Conservation (phyloP, 2,329 filamentous ascomycete species). For the Apiospora kogelbergensis region DNA sequence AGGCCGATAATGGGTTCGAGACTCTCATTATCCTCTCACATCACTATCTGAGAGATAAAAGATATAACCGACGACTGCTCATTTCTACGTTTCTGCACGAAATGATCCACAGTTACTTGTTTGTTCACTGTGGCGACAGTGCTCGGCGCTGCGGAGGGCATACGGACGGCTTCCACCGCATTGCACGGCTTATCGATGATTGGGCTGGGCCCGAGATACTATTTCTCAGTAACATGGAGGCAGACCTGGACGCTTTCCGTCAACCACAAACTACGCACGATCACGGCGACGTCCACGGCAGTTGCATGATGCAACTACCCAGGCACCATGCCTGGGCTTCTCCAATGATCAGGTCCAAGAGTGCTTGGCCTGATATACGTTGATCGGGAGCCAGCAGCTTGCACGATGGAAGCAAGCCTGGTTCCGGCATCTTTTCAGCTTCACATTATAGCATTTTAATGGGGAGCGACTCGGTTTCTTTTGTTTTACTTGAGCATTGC, state of each 20-base stretch:
- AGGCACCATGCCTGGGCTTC: not conserved
- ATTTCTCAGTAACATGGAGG: constrained; percentile 59
- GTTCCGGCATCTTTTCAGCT: not conserved
- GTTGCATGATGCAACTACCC: not conserved
- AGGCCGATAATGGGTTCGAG: constrained; percentile 50
- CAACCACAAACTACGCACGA: not conserved
- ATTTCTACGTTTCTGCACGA: constrained; percentile 67
- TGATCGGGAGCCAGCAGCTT: not conserved
- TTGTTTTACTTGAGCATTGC: not conserved
- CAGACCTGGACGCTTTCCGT: constrained; percentile 56
- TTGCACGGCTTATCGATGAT: constrained; percentile 59
- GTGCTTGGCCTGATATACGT: not conserved
- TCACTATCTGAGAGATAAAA: constrained; percentile 54
- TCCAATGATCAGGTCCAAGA: not conserved
- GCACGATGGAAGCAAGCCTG: not conserved
- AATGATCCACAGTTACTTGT: constrained; percentile 66
- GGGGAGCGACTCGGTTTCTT: not conserved
- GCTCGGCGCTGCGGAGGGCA: constrained; percentile 58
- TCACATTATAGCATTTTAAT: not conserved
- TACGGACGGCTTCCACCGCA: constrained; percentile 58
- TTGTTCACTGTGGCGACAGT: constrained; percentile 60
- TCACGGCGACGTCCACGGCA: not conserved
- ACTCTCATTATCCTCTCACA: constrained; percentile 62
- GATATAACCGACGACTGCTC: constrained; percentile 59
- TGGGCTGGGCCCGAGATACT: constrained; percentile 59